These are phyloP conservation scores for Tolypocladium tropicale DNA, from an alignment of 2,329 filamentous ascomycete species.

Conservation along the genomic window DNA sequence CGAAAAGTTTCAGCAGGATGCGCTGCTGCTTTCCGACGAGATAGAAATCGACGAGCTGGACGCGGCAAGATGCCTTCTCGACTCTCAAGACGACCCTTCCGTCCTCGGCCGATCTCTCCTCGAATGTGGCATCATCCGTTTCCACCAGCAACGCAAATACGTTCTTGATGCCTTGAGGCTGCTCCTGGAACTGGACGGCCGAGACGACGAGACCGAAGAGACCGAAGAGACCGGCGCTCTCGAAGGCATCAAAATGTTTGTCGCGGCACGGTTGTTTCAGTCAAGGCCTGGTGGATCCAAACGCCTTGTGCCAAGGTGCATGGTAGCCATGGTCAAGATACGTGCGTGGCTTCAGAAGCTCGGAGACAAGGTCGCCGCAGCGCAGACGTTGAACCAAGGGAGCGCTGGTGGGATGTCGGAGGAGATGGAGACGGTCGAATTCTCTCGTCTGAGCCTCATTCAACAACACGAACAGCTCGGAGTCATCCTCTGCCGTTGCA, in stretches of 20 bases:
- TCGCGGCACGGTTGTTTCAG: constrained; percentile 22
- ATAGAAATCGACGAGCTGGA: constrained; percentile 84
- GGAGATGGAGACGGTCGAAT: constrained; percentile 66
- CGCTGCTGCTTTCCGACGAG: constrained; percentile 74
- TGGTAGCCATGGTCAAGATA: constrained; percentile 66
- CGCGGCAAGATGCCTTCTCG: constrained; percentile 66
- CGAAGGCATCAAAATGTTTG: constrained; percentile 23
- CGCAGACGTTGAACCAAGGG: constrained; percentile 60
- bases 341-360: constrained; percentile 68
- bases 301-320: constrained; percentile 62
- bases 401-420: constrained; percentile 43
- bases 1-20: constrained; percentile 74
- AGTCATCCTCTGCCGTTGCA: constrained; percentile 66
- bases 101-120: constrained; percentile 62
- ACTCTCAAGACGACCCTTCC: constrained; percentile 58
- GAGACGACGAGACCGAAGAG: constrained; percentile 42
- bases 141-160: constrained; percentile 77
- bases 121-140: constrained; percentile 73
- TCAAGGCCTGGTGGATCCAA: constrained; percentile 31
- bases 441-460: constrained; percentile 68
- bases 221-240: constrained; percentile 21
- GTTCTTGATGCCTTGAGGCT: constrained; percentile 77
- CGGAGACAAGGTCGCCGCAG: constrained; percentile 64
- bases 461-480: constrained; percentile 85
- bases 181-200: constrained; percentile 55